Percentiles rank a stretch among this genome's conserved stretches.
These are phyloP conservation scores for Nicotiana rustica DNA, from an alignment of 305 asterid genomes.

Conservation along the genomic window DNA sequence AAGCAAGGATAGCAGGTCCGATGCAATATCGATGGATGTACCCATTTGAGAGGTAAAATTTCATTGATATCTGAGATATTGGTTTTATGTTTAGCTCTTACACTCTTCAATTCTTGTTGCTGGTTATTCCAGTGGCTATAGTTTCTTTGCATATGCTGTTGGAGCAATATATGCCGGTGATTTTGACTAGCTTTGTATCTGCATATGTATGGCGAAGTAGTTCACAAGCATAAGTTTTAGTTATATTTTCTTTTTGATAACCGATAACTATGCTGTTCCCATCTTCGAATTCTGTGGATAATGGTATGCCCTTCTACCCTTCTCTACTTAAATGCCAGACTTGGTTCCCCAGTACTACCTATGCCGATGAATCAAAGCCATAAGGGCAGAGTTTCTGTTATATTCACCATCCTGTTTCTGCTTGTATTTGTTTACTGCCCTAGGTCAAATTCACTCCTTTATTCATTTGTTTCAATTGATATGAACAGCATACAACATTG, in stretches of 20 bases:
- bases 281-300: not conserved
- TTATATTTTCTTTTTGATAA: not conserved
- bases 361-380: not conserved
- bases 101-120: not conserved
- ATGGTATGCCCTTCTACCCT: not conserved
- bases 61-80: no score
- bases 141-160: conserved; percentile 62
- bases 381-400: not conserved
- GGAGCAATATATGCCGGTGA: conserved; percentile 69
- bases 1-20: no score
- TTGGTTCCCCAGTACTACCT: not conserved
- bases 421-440: not conserved
- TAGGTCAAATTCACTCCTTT: not conserved
- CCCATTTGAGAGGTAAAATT: no score
- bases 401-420: no score
- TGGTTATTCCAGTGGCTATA: not conserved
- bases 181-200: conserved; percentile 68
- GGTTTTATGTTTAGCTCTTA: not conserved
- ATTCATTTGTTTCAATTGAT: not conserved
- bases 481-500: not conserved
- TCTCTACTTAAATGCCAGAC: not conserved
- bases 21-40: no score
- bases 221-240: conserved; percentile 71
- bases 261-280: not conserved
- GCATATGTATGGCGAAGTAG: conserved; percentile 79